Base-by-base conservation (phyloP, 2,329 filamentous ascomycete genomes). In the Microsporum ferrugineum region DNA sequence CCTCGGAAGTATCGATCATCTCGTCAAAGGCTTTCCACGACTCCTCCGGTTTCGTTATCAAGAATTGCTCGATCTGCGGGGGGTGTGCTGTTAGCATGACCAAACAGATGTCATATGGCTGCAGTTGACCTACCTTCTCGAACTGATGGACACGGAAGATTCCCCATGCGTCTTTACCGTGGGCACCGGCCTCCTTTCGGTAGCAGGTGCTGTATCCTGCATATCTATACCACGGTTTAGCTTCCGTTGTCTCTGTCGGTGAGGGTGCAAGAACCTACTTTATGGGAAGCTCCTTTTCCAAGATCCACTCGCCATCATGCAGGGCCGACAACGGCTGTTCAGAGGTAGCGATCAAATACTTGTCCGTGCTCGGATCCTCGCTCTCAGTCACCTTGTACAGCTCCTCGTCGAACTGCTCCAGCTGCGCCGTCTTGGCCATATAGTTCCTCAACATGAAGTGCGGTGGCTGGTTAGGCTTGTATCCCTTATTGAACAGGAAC, bases 131-230 rank as follows among this genome's bases (percentile, higher is more conserved):
- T 65, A 84, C 86, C 83, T 95, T 96, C 75, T 97, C 92, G 70
- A 97, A 99, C 74, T 99, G 92, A 74, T 99, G 94, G 33, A 97
- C 91, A 66, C 94, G 87, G 83, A 96, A 99, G 64, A 97, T 90
- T 61, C 94, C 94, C 94, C 94, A 99, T 1, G 92, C 92, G 73
- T 99, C 91, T 72, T 90, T 88, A 34, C 91, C 88, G 71, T 94
- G 92, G 23, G 89, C 86, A 60, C 94, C 94, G 45, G 94, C 94
- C 74, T 99, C 94, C 77, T 95, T 91, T 68, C 94, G 84, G 80
- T 96, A 99, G 76, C 91, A 96, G 34, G 92, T 96, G 68, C 87
- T 91, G 79, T 92, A 96, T 5, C 94, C 94, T 49, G 90, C 88
- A 71, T 89, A 89, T 66, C 77, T 79, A 53, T 33, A 36, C 12